Conservation (phyloP, 164 flowering plant species). For the Vitis rotundifolia region DNA sequence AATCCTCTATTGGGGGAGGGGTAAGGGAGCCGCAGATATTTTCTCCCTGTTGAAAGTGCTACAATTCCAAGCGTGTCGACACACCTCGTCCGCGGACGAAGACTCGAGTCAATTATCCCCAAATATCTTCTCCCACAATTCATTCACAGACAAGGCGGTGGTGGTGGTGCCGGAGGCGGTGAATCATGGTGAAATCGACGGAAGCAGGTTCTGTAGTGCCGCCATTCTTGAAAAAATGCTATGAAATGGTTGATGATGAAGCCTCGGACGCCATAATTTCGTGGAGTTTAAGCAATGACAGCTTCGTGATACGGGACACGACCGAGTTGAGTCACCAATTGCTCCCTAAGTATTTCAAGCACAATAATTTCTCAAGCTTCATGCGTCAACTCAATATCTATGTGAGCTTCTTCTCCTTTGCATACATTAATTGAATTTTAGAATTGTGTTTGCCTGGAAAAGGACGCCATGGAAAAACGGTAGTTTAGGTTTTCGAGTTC, state of each 20-base stretch:
- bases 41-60: too few species aligned
- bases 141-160: too few species aligned
- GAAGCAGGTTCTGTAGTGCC: conserved; percentile 19
- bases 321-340: conserved; percentile 34
- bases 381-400: conserved; percentile 67
- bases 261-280: conserved; percentile 41
- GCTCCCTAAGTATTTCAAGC: conserved; percentile 58
- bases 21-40: too few species aligned
- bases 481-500: too few species aligned
- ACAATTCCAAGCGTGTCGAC: too few species aligned
- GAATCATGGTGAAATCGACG: conserved; percentile 33
- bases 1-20: too few species aligned
- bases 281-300: conserved; percentile 34
- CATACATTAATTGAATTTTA: background rate
- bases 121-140: too few species aligned
- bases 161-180: too few species aligned
- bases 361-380: conserved; percentile 61
- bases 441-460: background rate
- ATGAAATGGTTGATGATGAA: conserved; percentile 55
- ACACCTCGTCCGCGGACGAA: too few species aligned
- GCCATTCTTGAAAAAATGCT: conserved; percentile 52
- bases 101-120: too few species aligned
- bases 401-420: conserved; percentile 29
- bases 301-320: conserved; percentile 50
- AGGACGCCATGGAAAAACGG: too few species aligned